Base-by-base conservation (phyloP, 768 basidiomycete species). In the Leccinellum luteum region DNA sequence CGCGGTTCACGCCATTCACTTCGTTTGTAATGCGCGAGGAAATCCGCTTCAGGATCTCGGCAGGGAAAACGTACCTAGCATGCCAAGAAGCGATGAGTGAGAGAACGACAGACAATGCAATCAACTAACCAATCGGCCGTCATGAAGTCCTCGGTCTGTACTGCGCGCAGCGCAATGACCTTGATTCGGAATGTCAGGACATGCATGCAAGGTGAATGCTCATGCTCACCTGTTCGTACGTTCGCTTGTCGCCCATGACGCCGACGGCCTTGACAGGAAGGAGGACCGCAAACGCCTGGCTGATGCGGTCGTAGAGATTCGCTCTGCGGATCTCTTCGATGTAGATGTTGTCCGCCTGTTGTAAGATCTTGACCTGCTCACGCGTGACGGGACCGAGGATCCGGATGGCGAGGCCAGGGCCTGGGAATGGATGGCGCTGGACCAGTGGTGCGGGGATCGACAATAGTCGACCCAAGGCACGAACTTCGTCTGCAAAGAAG, bases 91-190 rank as follows among this genome's bases (percentile, higher is more conserved):
- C 45, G 12, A 44, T 54, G 71, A 73, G 13, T 19, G 62, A n/a
- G 55, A 19, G 2, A 38, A 10, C 6, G 28, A 52, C 19, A 38
- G 31, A 35, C 10, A 25, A 38, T 13, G 28, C 8, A 50, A 28
- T 2, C 12, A 50, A 66, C 83, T 44, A 68, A 94, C 96, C 96
- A 98, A 72, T 98, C 96, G 34, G 97, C 97, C 14, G 97, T 99
- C 97, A 99, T 99, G 70, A 99, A 99, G 73, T 99, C 97, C 70
- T 98, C 96, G n/a, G 94, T 87, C 69, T 92, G 89, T 9, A 98
- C 96, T 3, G 97, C 97, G 51, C 97, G 85, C 53, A 99, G 79
- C 1, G 93, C 92, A 57, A 98, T 92, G 50, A 99, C 95, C 86
- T 90, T 64, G 28, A 31, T 28, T 41, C 3, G 27, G 14, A 35